These are phyloP conservation scores for Pulveroboletus sp. DNA, from an alignment of 768 basidiomycete genomes.

Conservation along the genomic window DNA sequence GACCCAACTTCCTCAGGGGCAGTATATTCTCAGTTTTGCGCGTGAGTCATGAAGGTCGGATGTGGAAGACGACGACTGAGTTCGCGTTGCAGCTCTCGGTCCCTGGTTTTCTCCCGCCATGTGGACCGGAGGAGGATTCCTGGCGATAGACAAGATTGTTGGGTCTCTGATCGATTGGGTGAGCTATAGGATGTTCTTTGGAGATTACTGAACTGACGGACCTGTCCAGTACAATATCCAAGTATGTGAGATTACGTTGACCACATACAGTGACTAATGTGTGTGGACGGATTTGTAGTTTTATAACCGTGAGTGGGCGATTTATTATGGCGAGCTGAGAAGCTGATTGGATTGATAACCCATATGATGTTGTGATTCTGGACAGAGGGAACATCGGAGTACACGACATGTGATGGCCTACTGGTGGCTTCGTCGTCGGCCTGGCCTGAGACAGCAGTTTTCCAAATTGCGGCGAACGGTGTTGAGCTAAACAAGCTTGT, in stretches of 20 bases:
- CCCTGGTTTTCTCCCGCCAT: constrained; percentile 38
- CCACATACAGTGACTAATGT: too few relatives aligned
- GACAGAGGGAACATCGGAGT: constrained; percentile 36
- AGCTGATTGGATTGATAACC: too few relatives aligned
- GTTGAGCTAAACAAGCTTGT: not conserved
- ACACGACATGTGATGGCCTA: constrained; percentile 34
- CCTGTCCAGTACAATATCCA: constrained; percentile 40
- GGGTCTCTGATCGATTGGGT: constrained; percentile 45
- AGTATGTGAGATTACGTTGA: too few relatives aligned
- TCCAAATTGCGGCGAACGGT: not conserved
- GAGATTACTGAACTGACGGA: not conserved
- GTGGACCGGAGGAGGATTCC: constrained; percentile 40
- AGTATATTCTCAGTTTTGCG: constrained; percentile 33
- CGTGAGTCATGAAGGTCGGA: constrained; percentile 23
- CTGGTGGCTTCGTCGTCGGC: constrained; percentile 35
- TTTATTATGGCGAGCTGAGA: too few relatives aligned
- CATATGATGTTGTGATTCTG: too few relatives aligned
- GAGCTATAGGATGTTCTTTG: not conserved
- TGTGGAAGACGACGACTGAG: not conserved
- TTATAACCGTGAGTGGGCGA: constrained; percentile 21
- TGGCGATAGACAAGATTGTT: constrained; percentile 34
- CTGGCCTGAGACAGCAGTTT: constrained; percentile 29
- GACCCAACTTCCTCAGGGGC: constrained; percentile 27
- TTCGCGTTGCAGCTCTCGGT: constrained; percentile 38
- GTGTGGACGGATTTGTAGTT: too few relatives aligned